Conservation (phyloP, 148 eudicot species). For the Amaranthus palmeri region DNA sequence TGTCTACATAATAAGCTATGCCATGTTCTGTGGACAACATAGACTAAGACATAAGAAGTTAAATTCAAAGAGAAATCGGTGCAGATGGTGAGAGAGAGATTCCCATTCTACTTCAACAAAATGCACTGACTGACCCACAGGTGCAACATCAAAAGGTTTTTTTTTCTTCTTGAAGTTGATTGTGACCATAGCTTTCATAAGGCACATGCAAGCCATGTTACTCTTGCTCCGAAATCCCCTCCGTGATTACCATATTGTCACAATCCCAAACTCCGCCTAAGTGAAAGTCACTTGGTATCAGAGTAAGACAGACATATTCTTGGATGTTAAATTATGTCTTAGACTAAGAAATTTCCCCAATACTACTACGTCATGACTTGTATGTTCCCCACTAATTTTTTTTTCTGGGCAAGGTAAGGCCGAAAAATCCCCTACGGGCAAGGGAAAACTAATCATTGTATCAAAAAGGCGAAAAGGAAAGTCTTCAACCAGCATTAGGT, state of each 20-base stretch:
- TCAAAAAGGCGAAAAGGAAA: no score
- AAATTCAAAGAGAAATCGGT: conserved; percentile 19
- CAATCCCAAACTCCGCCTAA: no score
- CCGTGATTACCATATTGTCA: background rate
- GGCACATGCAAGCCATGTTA: conserved; percentile 81
- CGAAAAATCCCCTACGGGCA: no score
- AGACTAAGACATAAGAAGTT: conserved; percentile 13
- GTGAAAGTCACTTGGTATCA: background rate
- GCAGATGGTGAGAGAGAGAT: conserved; percentile 12
- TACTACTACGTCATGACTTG: background rate
- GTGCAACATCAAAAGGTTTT: conserved; percentile 23
- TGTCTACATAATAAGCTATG: conserved; percentile 20
- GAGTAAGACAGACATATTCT: background rate
- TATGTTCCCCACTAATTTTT: no score
- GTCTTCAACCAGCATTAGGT: no score
- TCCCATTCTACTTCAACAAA: conserved; percentile 23
- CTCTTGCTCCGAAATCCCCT: conserved; percentile 35
- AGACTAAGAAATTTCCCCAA: conserved; percentile 7
- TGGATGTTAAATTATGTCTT: background rate
- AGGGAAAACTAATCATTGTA: no score
- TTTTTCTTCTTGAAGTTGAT: conserved; percentile 24
- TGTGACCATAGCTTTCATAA: conserved; percentile 34
- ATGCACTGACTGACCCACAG: conserved; percentile 31
- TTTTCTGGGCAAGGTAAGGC: no score
- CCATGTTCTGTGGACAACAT: conserved; percentile 41